Base-by-base conservation (phyloP, 352 stramenopile genomes). In the Globisporangium uncinulatum region DNA sequence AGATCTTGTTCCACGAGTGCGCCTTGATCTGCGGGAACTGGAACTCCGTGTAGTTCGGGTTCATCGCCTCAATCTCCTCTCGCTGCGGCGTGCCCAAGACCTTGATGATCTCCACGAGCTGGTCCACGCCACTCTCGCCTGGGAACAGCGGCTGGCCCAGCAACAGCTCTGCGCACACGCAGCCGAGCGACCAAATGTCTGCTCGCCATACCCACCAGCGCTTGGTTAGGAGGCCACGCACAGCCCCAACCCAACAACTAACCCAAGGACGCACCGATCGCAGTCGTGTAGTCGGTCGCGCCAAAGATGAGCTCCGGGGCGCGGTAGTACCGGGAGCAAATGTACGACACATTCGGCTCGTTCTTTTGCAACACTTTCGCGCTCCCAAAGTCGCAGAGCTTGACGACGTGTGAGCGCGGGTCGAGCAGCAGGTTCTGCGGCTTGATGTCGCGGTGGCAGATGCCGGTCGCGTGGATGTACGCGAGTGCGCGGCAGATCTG, bases 61-160 rank as follows among this genome's bases (percentile, higher is more conserved):
- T 99, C 97, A 99, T 99, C 20, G 90, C 88, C 63, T 95, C 77
- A 45, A 99, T 99, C 74, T 99, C 95, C 69, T 99, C 96, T 43
- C 96, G 84, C 56, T 98, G 98, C 7, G 97, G 97, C 31, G 97
- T 99, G 37, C 97, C 97, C 17, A 99, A 75, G 15, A 99, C 87
- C 68, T 99, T 99, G 75, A 99, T 99, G 63, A 99, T 99, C 73
- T 99, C 97, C 6, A 99, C 97, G 37, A 99, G 79, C 74, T 99
- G 97, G 67, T 99, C 97, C 19, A 99, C 97, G 37, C 97, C 97
- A 34, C 91, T 99, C 62, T 99, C 97, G 8, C 97, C 97, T 5
- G 97, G 97, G 70, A 99, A 99, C 46, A 99, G 80, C 13, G 97
- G 97, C 70, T 98, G 91, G 0, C 97, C 97, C 7, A 99, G 79